Conservation (phyloP, 805 yeast genomes). For the Wickerhamomyces alni region DNA sequence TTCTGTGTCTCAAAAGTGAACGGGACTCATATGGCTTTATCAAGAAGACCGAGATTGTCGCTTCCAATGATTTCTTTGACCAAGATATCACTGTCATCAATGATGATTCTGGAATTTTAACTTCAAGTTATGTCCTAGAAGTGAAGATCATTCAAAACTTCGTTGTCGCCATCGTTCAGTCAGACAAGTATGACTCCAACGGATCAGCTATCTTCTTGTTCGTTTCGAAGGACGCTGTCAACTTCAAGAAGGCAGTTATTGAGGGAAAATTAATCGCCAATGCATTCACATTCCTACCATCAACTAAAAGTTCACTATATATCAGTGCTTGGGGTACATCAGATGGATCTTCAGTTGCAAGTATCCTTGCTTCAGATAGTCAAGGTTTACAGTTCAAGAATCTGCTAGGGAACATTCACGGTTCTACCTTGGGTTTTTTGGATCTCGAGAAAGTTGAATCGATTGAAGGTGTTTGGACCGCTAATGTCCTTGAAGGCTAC, state of each 20-base stretch:
- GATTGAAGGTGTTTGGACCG: conserved; percentile 65
- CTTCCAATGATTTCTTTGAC: conserved; percentile 41
- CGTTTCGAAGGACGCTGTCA: conserved; percentile 28
- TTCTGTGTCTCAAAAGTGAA: conserved; percentile 38
- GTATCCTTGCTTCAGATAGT: conserved; percentile 32
- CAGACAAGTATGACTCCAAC: conserved; percentile 12
- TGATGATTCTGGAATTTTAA: conserved; percentile 25
- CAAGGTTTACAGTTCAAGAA: conserved; percentile 48
- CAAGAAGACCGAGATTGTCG: conserved; percentile 24
- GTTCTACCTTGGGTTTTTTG: conserved; percentile 22
- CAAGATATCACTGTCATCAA: conserved; percentile 23
- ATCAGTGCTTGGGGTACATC: conserved; percentile 26
- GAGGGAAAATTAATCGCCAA: conserved; percentile 15
- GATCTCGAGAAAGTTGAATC: conserved; percentile 38
- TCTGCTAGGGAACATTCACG: conserved; percentile 33
- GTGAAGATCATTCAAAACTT: conserved; percentile 26
- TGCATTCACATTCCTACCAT: conserved; percentile 26
- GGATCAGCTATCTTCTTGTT: conserved; percentile 19
- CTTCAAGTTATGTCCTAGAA: conserved; percentile 26
- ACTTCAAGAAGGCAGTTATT: conserved; percentile 30
- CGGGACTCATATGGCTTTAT: conserved; percentile 30
- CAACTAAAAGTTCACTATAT: conserved; percentile 36
- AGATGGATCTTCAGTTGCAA: conserved; percentile 19
- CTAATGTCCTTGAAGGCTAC: conserved; percentile 28
- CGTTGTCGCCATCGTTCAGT: conserved; percentile 27